phyloP scores from a whole-genome alignment of 2,329 filamentous ascomycete genomes.

The Dissoconium aciculare region DNA sequence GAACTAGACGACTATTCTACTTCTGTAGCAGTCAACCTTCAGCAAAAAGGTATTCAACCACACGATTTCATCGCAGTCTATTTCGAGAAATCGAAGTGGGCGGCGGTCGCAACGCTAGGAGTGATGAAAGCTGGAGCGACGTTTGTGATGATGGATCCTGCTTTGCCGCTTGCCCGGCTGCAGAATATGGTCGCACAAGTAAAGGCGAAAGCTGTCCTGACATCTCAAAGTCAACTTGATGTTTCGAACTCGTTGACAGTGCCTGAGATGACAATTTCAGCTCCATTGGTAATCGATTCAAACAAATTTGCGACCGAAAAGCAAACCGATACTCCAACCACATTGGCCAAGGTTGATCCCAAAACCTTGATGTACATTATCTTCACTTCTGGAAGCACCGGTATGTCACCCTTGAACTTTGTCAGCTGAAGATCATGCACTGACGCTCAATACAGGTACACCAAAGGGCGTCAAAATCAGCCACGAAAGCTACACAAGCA shows the following conservation, averaged over 20 bases:
- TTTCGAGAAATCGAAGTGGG: conserved; percentile 19
- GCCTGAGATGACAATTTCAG: too few relatives aligned
- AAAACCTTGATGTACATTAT: conserved; percentile 6
- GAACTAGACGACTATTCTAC: conserved; percentile 13
- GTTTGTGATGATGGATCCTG: conserved; percentile 17
- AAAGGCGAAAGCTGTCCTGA: conserved; percentile 8
- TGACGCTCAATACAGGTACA: neutral
- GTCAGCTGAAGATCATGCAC: neutral
- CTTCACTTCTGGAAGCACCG: conserved; percentile 12
- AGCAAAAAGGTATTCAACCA: conserved; percentile 5
- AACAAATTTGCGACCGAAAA: neutral
- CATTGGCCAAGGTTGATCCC: neutral
- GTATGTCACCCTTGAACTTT: conserved; percentile 1
- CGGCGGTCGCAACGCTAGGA: conserved; percentile 16
- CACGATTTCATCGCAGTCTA: conserved; percentile 13
- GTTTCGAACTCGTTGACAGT: too few relatives aligned
- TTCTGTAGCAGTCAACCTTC: conserved; percentile 3
- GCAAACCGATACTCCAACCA: neutral
- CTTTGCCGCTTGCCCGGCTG: conserved; percentile 15
- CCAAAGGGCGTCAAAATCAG: conserved; percentile 4
- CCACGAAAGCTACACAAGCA: conserved; percentile 6
- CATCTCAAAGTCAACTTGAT: conserved; percentile 1
- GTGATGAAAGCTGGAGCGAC: conserved; percentile 21
- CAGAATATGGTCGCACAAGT: conserved; percentile 16
- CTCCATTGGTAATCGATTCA: neutral